Evolutionary conservation across 2,329 filamentous ascomycete species (phyloP), one percentile per base, ranked within the genome.

Genomic region (Colletotrichum sp.): DNA sequence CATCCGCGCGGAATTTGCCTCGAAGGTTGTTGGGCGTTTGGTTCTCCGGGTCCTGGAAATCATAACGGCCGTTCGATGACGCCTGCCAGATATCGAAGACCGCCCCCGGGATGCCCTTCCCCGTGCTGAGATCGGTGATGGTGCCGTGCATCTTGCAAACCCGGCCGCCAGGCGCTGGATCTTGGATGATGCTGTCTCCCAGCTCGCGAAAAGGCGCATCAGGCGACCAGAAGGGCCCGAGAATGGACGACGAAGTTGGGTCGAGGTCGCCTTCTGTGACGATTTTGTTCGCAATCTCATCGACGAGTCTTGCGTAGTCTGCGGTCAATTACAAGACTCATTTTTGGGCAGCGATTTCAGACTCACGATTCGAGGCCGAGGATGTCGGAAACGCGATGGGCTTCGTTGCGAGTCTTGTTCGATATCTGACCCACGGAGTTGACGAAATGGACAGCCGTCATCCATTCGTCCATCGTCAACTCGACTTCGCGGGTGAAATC

Each of bases 21-120:
- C 94, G 91, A 57, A 95, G 89, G 88, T 95, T 95, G 89, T 95
- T 94, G 82, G 91, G 91, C 66, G 87, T 86, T 88, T 95, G 93
- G 86, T 92, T 92, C 72, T 92, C 90, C 1, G 93, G 93, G 84
- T 95, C 94, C 85, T 94, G 93, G 89, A 94, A 92, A 82, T 95
- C 93, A 88, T 95, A 95, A 83, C 93, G 92, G 83, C 93, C 93
- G 86, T 95, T 95, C 84, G 92, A 88, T 79, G 91, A 93, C 67
- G 94, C 44, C 44, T 52, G n/a, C 44, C 44, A 52, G 6, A 52
- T 52, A 3, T 52, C 44, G 6, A 52, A 52, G 0, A 52, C 44
- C 1, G 44, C 44, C 1, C 44, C 44, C 0, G n/a, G n/a, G 44
- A 52, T 52, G 44, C 44, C n/a, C 12, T 52, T 52, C 44, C 44